These are phyloP conservation scores for Luzula sylvatica DNA, from an alignment of 176 grass and related monocot species.

Conservation along the genomic window DNA sequence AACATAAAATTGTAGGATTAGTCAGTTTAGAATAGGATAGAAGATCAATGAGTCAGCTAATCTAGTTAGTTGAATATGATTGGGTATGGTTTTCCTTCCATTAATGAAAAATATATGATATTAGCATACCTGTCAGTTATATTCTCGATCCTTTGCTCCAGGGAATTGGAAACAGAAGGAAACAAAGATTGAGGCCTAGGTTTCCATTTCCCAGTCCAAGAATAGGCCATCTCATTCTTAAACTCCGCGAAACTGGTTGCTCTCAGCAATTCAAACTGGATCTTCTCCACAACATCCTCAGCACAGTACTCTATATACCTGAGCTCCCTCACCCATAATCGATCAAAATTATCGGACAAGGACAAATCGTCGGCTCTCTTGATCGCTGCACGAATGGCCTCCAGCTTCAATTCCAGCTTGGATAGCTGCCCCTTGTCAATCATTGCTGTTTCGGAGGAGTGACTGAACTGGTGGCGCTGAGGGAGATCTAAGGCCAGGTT, in stretches of 20 bases:
- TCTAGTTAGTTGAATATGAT: not conserved
- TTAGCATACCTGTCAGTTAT: constrained; percentile 7
- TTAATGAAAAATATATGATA: not conserved
- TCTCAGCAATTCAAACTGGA: constrained; percentile 31
- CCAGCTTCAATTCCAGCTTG: constrained; percentile 22
- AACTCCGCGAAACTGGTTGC: constrained; percentile 23
- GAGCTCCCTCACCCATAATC: constrained; percentile 35
- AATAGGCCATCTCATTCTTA: constrained; percentile 19
- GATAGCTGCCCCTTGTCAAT: constrained; percentile 7
- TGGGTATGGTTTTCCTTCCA: no score
- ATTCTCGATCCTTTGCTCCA: constrained; percentile 22
- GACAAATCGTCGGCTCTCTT: constrained; percentile 17
- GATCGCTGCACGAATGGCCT: constrained; percentile 19
- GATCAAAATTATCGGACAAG: constrained; percentile 19
- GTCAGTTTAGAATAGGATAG: not conserved
- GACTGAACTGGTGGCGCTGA: constrained; percentile 12
- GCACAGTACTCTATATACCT: constrained; percentile 25
- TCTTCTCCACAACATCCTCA: constrained; percentile 38
- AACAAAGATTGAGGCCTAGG: constrained; percentile 17
- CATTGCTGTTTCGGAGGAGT: not conserved
- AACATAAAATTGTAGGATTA: not conserved
- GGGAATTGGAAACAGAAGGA: not conserved
- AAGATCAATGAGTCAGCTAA: no score
- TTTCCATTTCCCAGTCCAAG: constrained; percentile 18
- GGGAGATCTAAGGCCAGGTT: constrained; percentile 18